Conservation (phyloP, 2,329 filamentous ascomycete species). For the Periglandula ipomoeae region DNA sequence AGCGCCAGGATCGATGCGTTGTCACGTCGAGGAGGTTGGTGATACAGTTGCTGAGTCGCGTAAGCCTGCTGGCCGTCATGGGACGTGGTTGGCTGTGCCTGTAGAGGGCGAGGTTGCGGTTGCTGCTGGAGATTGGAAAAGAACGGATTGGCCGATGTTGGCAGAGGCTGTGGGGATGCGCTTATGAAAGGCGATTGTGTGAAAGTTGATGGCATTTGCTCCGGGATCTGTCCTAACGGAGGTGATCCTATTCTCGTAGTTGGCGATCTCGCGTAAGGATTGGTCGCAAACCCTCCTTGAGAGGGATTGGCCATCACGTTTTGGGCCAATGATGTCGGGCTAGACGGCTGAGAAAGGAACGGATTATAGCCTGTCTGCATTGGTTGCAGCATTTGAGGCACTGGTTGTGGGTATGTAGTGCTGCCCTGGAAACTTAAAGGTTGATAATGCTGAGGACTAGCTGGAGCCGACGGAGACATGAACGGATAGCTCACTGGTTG, state of each 20-base stretch:
- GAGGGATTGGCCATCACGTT: constrained; percentile 32
- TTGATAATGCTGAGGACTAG: constrained; percentile 31
- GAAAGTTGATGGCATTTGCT: constrained; percentile 39
- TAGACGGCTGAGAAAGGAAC: constrained; percentile 34
- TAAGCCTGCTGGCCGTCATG: constrained; percentile 16
- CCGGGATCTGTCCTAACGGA: constrained; percentile 41
- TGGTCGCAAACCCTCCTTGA: constrained; percentile 28
- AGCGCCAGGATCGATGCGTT: constrained; percentile 69
- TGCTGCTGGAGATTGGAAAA: constrained; percentile 22
- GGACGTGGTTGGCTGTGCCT: constrained; percentile 11
- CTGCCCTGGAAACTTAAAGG: constrained; percentile 30
- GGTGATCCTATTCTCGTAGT: constrained; percentile 42
- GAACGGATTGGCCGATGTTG: constrained; percentile 29
- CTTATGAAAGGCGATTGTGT: constrained; percentile 33
- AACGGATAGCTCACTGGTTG: constrained; percentile 32
- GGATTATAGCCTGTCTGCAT: constrained; percentile 41
- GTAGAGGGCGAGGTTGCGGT: constrained; percentile 15
- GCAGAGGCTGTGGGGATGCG: constrained; percentile 18
- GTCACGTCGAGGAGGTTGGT: constrained; percentile 45
- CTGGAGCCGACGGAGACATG: constrained; percentile 32
- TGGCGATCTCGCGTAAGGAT: constrained; percentile 41
- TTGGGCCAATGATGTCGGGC: constrained; percentile 23
- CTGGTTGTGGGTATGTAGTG: constrained; percentile 32
- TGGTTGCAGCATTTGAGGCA: constrained; percentile 25
- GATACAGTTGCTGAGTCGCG: constrained; percentile 24